Base-by-base conservation (phyloP, 2,329 filamentous ascomycete genomes). In the Arthrobotrys megalospora region DNA sequence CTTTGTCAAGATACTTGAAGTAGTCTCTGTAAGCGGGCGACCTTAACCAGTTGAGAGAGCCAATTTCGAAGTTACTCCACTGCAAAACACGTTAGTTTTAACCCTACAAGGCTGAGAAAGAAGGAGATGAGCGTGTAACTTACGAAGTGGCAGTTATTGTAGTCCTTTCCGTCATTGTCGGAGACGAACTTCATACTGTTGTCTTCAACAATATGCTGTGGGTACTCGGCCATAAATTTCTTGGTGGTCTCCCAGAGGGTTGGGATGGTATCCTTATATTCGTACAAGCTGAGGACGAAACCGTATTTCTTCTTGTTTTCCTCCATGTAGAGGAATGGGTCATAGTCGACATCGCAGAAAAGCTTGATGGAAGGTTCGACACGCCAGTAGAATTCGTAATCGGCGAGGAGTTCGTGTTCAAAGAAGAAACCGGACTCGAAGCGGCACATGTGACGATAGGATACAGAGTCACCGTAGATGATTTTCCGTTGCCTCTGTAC, bases 371-470 rank as follows among this genome's bases (percentile, higher is more conserved):
- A 96, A 82, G 96, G 96, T 88, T 99, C 96, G 12, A 99, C 96
- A 81, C 96, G 93, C 96, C 96, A 99, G 89, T 99, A 99, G 90
- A 93, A 99, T 84, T 99, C 96, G 85, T 97, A 99, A 84, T 98
- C 94, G 85, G 93, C 86, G 93, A 99, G 94, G 81, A 97, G 86
- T 34, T 90, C 89, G 85, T 99, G 96, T 79, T 92, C 93, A 90
- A 98, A 99, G 89, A 99, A 99, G 88, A 99, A 99, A 45, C 96
- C 96, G 6, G 95, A 98, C 86, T 99, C 96, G 84, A 97, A 99
- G 80, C 96, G 93, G 86, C 96, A 99, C 96, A 99, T 99, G 88
- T 99, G 96, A 80, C 96, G 91, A 87, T 99, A 99, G 86, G 93
- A 97, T 86, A 97, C 86, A 10, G 94, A 97, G 85, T 98, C 96